Conservation (phyloP, 108 stramenopile genomes). For the Thalassiosira profunda region DNA sequence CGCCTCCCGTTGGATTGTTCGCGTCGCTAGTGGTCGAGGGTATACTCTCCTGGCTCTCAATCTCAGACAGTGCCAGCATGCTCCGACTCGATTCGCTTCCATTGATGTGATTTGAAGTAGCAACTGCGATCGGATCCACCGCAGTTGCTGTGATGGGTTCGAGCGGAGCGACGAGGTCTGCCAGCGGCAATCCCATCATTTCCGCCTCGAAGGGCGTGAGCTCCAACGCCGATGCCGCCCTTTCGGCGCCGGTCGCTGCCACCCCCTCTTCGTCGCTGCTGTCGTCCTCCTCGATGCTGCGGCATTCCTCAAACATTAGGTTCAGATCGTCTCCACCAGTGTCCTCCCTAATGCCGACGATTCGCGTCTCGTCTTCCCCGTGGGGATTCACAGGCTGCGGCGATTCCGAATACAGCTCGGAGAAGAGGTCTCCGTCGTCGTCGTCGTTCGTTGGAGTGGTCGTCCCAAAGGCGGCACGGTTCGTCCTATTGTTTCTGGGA, state of each 20-base stretch:
- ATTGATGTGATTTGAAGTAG: background rate
- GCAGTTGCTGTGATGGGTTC: background rate
- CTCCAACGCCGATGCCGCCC: background rate
- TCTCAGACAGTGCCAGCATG: conserved; percentile 17
- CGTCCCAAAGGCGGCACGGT: background rate
- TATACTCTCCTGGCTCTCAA: conserved; percentile 19
- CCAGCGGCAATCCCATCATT: background rate
- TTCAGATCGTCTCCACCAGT: conserved; percentile 3
- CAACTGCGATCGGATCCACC: background rate
- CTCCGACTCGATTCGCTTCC: background rate
- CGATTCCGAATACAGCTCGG: conserved; percentile 83
- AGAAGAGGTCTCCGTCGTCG: conserved; percentile 63
- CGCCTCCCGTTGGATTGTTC: too few relatives aligned
- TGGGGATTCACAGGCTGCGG: conserved; percentile 73
- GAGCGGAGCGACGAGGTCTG: background rate
- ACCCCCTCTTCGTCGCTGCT: background rate
- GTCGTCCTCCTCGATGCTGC: conserved; percentile 25
- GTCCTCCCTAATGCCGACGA: background rate
- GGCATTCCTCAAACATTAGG: conserved; percentile 33
- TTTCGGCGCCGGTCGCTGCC: background rate
- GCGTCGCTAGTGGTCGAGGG: too few relatives aligned
- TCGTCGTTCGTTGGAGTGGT: conserved; percentile 29
- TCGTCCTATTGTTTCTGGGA: conserved; percentile 2
- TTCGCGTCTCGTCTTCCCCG: background rate
- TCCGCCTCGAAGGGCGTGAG: background rate